Evolutionary conservation across 768 basidiomycete species (phyloP), one percentile per base, ranked within the genome.

Genomic region (Lanmaoa pseudosensibilis): DNA sequence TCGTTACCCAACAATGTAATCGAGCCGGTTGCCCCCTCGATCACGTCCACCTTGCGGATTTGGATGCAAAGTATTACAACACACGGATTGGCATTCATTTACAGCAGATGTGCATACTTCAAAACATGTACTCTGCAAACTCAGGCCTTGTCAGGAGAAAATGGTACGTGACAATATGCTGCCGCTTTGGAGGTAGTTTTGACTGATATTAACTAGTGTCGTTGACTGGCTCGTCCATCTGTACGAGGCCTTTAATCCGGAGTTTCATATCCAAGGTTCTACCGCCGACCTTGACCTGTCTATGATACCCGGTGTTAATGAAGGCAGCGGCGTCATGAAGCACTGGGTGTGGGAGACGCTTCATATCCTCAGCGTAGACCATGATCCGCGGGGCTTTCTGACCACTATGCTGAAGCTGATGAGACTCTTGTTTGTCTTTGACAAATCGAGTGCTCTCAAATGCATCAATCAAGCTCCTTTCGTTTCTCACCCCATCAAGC

Each of bases 221-320:
- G 25, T 54, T 6, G 69, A 67, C 43, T 83, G 80, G 79, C 67
- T 85, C 9, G 61, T 59, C 5, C 73, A 69, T 27, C 66, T 87
- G 0, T 80, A 84, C 51, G 78, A 81, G 19, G 74, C 78, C 2
- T 48, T 86, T 7, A 74, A 78, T 56, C 85, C 86, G 3, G 65
- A 79, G 1, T 73, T 66, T 46, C 69, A 79, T 52, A 53, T 65
- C n/a, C 70, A 84, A 43, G 87, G 85, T 5, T 76, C 79, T 0
- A 51, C 65, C 0, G 65, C 75, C 0, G 59, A 69, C 44, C 65
- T 84, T 1, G 65, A 75, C 38, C 44, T 69, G 6, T 55, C 58
- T 2, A 39, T 58, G 7, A 77, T 82, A n/a, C 78, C 79, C 2
- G 77, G 80, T 54, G 72, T 71, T 32, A 56, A 65, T 4, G 64